Conservation (phyloP, 2,329 filamentous ascomycete species). For the Fusarium sp. region DNA sequence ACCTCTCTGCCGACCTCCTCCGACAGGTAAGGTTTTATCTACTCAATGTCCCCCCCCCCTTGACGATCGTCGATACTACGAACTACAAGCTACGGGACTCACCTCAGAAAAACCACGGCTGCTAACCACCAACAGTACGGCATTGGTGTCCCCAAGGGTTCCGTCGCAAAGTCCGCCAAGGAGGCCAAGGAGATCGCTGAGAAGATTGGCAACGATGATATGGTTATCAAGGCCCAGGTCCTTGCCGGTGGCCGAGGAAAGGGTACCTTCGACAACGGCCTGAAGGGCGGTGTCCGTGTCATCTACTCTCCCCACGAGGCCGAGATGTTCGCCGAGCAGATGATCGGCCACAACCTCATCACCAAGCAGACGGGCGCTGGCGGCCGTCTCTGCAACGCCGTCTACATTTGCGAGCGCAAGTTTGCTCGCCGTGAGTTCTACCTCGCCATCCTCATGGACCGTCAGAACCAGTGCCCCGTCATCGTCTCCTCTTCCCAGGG, state of each 20-base stretch:
- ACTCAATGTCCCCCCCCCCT: conserved; percentile 10
- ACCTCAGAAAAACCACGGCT: conserved; percentile 3
- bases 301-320: conserved; percentile 98
- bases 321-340: conserved; percentile 97
- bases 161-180: conserved; percentile 81
- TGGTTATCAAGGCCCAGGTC: conserved; percentile 99
- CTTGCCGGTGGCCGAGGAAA: conserved; percentile 98
- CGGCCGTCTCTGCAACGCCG: conserved; percentile 93
- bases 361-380: conserved; percentile 98
- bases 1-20: conserved; percentile 92
- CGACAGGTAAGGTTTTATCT: conserved; percentile 64
- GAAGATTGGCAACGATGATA: conserved; percentile 90
- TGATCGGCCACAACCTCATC: conserved; percentile 99
- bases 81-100: conserved; percentile 17
- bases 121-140: conserved; percentile 74
- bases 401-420: conserved; percentile 99
- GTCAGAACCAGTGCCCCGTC: conserved; percentile 86
- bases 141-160: conserved; percentile 89
- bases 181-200: conserved; percentile 95
- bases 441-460: conserved; percentile 98
- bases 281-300: conserved; percentile 98
- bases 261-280: conserved; percentile 96
- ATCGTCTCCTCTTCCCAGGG: conserved; percentile 98
- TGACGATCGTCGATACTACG: conserved; percentile 21
- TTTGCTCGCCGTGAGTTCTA: conserved; percentile 99